Conservation (phyloP, 805 yeast genomes). For the Pichia cabralensis region DNA sequence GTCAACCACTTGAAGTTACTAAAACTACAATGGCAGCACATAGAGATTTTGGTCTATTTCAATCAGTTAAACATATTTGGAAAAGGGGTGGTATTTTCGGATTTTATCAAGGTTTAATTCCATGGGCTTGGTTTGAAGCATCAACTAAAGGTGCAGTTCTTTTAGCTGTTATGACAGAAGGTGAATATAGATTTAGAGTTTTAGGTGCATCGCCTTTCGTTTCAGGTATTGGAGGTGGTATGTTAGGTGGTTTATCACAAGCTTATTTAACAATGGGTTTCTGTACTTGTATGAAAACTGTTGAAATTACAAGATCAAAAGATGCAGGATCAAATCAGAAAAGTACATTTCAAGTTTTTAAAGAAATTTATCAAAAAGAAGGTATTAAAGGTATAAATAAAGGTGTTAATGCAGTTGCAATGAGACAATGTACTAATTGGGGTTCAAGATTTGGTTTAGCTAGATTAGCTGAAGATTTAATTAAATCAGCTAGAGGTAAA, state of each 20-base stretch:
- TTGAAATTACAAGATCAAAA: slow-evolving; percentile 88
- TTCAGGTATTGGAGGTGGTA: slow-evolving; percentile 93
- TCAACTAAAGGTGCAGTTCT: slow-evolving; percentile 98
- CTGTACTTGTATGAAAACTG: slow-evolving; percentile 98
- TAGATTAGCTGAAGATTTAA: slow-evolving; percentile 80
- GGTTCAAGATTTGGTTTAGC: slow-evolving; percentile 94
- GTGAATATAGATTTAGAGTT: slow-evolving; percentile 64
- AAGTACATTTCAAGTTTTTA: slow-evolving; percentile 77
- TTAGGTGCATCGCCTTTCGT: slow-evolving; percentile 63
- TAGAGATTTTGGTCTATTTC: slow-evolving; percentile 55
- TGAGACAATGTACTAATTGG: slow-evolving; percentile 98
- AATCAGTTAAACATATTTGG: slow-evolving; percentile 72
- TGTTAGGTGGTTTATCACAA: slow-evolving; percentile 92
- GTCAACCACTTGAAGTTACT: slow-evolving; percentile 93
- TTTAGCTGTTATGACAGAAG: slow-evolving; percentile 85
- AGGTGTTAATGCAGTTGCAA: slow-evolving; percentile 98
- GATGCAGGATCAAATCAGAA: slow-evolving; percentile 66
- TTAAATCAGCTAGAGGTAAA: slow-evolving; percentile 52
- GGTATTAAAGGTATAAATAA: slow-evolving; percentile 93
- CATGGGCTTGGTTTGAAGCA: slow-evolving; percentile 99
- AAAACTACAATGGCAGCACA: slow-evolving; percentile 99
- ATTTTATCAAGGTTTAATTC: slow-evolving; percentile 94
- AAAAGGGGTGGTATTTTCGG: slow-evolving; percentile 88
- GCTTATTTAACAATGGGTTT: slow-evolving; percentile 96
- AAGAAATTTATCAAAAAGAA: slow-evolving; percentile 72